phyloP scores from a whole-genome alignment of 768 basidiomycete genomes.

The Phylloporus arenicola region DNA sequence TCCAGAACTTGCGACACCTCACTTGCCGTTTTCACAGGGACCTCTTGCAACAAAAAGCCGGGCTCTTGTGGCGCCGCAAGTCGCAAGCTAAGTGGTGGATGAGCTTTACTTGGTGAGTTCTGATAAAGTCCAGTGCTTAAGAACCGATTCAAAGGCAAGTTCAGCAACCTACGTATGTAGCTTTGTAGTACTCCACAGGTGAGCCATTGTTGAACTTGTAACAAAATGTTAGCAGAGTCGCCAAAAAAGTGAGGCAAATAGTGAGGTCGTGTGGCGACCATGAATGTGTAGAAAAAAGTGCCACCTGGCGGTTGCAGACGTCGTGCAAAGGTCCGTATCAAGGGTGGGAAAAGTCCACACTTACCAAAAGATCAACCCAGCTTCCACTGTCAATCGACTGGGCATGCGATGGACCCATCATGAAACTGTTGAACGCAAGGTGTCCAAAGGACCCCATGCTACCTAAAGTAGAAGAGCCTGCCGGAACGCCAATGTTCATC shows the following conservation, averaged over 20 bases:
- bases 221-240: slow-evolving; percentile 9
- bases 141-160: not conserved
- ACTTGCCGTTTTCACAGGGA: slow-evolving; percentile 66
- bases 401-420: slow-evolving; percentile 20
- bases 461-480: slow-evolving; percentile 16
- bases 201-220: slow-evolving; percentile 50
- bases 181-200: slow-evolving; percentile 60
- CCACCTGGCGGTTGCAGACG: not conserved
- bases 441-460: slow-evolving; percentile 22
- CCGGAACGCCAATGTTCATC: slow-evolving; percentile 18
- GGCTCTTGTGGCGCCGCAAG: slow-evolving; percentile 68
- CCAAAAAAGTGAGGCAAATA: not conserved
- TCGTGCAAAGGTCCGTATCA: not conserved
- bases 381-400: slow-evolving; percentile 18
- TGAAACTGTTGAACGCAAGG: slow-evolving; percentile 22
- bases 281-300: not conserved
- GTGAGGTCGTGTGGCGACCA: not conserved
- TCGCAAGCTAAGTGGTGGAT: slow-evolving; percentile 67
- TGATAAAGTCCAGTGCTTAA: slow-evolving; percentile 24
- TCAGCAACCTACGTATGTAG: slow-evolving; percentile 52
- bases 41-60: slow-evolving; percentile 64
- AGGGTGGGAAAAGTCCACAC: slow-evolving; percentile 8
- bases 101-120: slow-evolving; percentile 59
- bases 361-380: slow-evolving; percentile 30
- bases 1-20: slow-evolving; percentile 75